phyloP scores from a whole-genome alignment of 2,329 filamentous ascomycete genomes.

The Pseudogymnoascus sp. region DNA sequence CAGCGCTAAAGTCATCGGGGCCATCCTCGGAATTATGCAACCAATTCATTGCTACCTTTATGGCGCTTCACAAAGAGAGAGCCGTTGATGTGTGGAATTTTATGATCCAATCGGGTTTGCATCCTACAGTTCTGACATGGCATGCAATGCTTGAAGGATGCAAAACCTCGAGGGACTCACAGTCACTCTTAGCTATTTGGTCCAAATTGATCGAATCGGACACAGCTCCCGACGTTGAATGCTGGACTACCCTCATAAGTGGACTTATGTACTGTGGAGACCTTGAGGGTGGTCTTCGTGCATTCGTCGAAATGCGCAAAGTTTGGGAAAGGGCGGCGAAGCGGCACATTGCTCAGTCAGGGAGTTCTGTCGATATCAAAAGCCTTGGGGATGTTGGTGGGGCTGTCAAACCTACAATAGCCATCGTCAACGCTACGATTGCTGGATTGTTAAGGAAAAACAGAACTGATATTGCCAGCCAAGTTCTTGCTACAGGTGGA shows the following conservation, averaged over 20 bases:
- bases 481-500: slow-evolving; percentile 42
- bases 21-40: slow-evolving; percentile 31
- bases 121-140: slow-evolving; percentile 59
- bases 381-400: slow-evolving; percentile 25
- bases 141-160: slow-evolving; percentile 66
- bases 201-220: slow-evolving; percentile 48
- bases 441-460: slow-evolving; percentile 48
- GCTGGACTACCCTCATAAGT: slow-evolving; percentile 65
- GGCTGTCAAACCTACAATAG: slow-evolving; percentile 51
- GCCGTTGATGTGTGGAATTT: slow-evolving; percentile 50
- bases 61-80: slow-evolving; percentile 33
- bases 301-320: slow-evolving; percentile 57
- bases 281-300: slow-evolving; percentile 48
- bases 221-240: slow-evolving; percentile 50
- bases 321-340: slow-evolving; percentile 40
- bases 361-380: slow-evolving; percentile 17
- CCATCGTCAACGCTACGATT: slow-evolving; percentile 62
- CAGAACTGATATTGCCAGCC: slow-evolving; percentile 41
- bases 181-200: slow-evolving; percentile 62
- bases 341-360: slow-evolving; percentile 16
- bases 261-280: slow-evolving; percentile 52
- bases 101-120: slow-evolving; percentile 44
- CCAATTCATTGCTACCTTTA: slow-evolving; percentile 38
- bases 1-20: slow-evolving; percentile 8
- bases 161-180: slow-evolving; percentile 47